Conservation (phyloP, 345 rosid species). For the Microthlaspi erraticum region DNA sequence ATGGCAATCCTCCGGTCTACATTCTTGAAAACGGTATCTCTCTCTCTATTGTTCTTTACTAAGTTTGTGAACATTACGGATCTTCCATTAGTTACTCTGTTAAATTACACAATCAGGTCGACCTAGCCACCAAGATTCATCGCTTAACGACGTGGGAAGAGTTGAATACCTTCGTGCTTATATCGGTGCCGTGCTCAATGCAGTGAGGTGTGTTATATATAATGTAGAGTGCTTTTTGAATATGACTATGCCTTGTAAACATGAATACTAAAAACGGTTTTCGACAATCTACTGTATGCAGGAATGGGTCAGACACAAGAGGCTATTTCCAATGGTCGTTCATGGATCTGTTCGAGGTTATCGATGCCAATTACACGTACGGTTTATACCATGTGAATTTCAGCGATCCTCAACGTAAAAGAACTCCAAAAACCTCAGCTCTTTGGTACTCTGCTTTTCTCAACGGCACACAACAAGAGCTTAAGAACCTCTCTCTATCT, state of each 20-base stretch:
- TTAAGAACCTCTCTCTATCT: neutral
- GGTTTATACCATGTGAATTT: slow-evolving; percentile 49
- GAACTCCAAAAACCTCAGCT: too few relatives aligned
- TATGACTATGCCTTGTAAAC: neutral
- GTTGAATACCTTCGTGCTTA: slow-evolving; percentile 32
- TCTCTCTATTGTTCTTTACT: neutral
- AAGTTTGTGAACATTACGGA: neutral
- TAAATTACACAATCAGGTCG: slow-evolving; percentile 33
- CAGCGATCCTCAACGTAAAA: slow-evolving; percentile 37
- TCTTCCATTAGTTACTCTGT: neutral
- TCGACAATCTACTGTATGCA: neutral
- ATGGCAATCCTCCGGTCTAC: slow-evolving; percentile 49
- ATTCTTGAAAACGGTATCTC: slow-evolving; percentile 49
- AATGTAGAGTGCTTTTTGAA: neutral
- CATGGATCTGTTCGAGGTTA: too few relatives aligned
- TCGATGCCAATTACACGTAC: neutral
- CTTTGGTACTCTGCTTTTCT: slow-evolving; percentile 34
- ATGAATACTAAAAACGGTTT: neutral
- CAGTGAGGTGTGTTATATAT: slow-evolving; percentile 37
- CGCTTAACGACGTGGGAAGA: slow-evolving; percentile 40
- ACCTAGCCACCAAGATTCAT: slow-evolving; percentile 29
- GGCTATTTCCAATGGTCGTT: too few relatives aligned
- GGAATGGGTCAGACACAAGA: slow-evolving; percentile 52
- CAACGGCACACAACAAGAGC: slow-evolving; percentile 35
- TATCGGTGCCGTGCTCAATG: slow-evolving; percentile 35